Evolutionary conservation across 2,329 filamentous ascomycete species (phyloP).

Genomic region (Fusarium acutatum): DNA sequence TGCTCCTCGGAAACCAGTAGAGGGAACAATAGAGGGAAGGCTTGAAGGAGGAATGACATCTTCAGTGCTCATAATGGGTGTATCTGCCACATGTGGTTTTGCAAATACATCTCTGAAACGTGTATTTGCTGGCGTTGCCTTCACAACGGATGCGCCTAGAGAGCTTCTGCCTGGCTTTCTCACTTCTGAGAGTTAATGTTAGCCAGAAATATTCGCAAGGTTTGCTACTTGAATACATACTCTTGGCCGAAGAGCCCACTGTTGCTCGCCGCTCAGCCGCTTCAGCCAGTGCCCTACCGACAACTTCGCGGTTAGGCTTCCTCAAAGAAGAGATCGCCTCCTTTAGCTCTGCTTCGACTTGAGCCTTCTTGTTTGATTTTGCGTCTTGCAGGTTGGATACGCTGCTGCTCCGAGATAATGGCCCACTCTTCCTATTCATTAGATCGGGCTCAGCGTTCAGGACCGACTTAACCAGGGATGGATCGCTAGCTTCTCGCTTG

Average conservation of each 20-base stretch:
- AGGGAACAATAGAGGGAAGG: conserved; percentile 51
- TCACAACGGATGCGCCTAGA: conserved; percentile 56
- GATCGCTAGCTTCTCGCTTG: conserved; percentile 75
- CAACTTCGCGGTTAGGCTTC: conserved; percentile 78
- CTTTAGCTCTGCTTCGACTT: conserved; percentile 74
- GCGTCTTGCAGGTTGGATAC: conserved; percentile 61
- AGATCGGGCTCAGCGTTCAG: conserved; percentile 52
- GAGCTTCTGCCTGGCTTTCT: conserved; percentile 58
- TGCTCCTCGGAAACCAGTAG: conserved; percentile 50
- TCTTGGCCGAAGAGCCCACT: conserved; percentile 55
- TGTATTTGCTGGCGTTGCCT: conserved; percentile 65
- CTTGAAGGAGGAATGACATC: conserved; percentile 51
- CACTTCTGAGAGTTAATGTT: conserved; percentile 53
- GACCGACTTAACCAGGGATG: conserved; percentile 58
- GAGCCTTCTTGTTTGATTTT: conserved; percentile 71
- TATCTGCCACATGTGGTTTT: conserved; percentile 37
- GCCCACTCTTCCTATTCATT: conserved; percentile 51
- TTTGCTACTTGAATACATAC: conserved; percentile 49
- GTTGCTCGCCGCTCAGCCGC: conserved; percentile 69
- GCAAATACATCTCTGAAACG: conserved; percentile 62
- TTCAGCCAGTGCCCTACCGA: conserved; percentile 72
- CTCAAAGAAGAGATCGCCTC: conserved; percentile 78
- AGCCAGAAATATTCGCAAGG: conserved; percentile 33
- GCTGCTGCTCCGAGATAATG: conserved; percentile 54
- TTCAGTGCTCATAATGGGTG: conserved; percentile 36